Conservation (phyloP, 345 rosid species). For the Hibiscus trionum region DNA sequence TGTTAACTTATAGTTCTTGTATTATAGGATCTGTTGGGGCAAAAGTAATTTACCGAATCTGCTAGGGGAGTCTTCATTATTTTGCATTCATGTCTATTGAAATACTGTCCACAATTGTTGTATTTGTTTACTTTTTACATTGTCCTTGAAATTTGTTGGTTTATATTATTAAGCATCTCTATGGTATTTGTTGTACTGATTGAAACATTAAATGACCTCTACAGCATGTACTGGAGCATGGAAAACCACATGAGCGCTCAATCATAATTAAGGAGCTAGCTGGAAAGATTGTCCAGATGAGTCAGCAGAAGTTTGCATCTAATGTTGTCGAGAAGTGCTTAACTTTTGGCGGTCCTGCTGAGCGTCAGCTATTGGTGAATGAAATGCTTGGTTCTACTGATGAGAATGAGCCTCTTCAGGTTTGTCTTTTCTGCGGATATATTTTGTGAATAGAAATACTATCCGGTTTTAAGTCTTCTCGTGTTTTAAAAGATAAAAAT, state of each 20-base stretch:
- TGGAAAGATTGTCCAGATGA: constrained; percentile 51
- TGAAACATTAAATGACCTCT: neutral
- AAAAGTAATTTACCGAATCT: neutral
- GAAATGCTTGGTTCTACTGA: constrained; percentile 64
- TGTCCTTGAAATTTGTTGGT: neutral
- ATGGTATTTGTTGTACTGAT: neutral
- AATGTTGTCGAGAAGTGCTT: constrained; percentile 48
- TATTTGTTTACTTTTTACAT: neutral
- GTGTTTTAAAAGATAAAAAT: neutral
- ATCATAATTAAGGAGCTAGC: constrained; percentile 48
- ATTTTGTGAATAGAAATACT: neutral
- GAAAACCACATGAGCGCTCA: constrained; percentile 57
- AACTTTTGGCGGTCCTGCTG: constrained; percentile 43
- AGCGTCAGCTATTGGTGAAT: constrained; percentile 46
- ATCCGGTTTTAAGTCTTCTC: neutral
- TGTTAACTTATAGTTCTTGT: neutral
- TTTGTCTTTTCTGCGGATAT: constrained; percentile 9
- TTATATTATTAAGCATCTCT: neutral
- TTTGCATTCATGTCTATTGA: neutral
- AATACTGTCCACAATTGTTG: neutral
- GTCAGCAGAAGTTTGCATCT: neutral
- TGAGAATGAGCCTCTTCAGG: constrained; percentile 65
- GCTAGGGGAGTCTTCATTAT: neutral
- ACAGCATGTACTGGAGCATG: constrained; percentile 70
- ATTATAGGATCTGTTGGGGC: neutral